phyloP scores from a whole-genome alignment of 768 basidiomycete genomes.

The Artomyces pyxidatus region DNA sequence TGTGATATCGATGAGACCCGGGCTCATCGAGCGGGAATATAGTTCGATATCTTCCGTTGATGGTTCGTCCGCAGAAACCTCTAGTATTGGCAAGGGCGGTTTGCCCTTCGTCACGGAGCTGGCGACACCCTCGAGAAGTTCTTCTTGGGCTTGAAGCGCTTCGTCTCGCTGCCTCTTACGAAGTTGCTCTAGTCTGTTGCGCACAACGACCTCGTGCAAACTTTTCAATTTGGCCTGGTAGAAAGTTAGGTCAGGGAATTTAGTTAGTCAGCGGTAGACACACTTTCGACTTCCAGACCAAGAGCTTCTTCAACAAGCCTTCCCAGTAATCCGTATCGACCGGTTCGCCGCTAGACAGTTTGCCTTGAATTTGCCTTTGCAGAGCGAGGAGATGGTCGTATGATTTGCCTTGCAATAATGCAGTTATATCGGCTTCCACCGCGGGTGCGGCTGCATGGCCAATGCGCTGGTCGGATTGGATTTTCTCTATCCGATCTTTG shows the following conservation, averaged over 20 bases:
- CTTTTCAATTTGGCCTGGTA: conserved; percentile 79
- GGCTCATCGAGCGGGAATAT: conserved; percentile 85
- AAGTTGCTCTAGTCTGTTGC: conserved; percentile 92
- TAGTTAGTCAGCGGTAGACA: no score
- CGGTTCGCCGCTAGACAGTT: conserved; percentile 86
- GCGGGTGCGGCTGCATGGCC: conserved; percentile 66
- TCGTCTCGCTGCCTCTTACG: conserved; percentile 95
- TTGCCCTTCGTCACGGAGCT: conserved; percentile 44
- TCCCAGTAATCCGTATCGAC: conserved; percentile 99
- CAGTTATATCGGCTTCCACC: conserved; percentile 80
- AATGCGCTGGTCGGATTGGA: conserved; percentile 53
- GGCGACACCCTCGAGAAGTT: conserved; percentile 73
- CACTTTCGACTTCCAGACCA: conserved; percentile 98
- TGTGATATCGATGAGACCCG: conserved; percentile 62
- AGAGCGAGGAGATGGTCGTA: conserved; percentile 77
- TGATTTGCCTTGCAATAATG: conserved; percentile 76
- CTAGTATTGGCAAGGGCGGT: conserved; percentile 30
- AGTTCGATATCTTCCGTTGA: conserved; percentile 60
- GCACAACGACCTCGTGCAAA: conserved; percentile 93
- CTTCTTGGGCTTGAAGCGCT: conserved; percentile 88
- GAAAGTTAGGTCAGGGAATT: conserved; percentile 11
- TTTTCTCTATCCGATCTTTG: conserved; percentile 77
- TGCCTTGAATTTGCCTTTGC: conserved; percentile 81
- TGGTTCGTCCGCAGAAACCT: conserved; percentile 27
- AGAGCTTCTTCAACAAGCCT: conserved; percentile 76